Conservation (phyloP, 495 filamentous ascomycete species). For the Aspergillus sparsus region DNA sequence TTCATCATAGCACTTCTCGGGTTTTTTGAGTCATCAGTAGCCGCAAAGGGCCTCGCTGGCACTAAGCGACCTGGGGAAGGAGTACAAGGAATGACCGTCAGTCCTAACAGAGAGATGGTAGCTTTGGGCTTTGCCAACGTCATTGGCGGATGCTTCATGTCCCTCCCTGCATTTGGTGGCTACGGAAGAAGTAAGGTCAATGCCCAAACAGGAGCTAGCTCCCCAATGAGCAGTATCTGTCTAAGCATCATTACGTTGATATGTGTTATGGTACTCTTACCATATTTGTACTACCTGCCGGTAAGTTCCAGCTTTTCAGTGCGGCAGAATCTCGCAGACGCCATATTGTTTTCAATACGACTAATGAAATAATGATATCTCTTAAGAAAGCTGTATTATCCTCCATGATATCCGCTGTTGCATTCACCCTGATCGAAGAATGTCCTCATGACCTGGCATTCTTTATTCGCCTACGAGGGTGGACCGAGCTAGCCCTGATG, state of each 20-base stretch:
- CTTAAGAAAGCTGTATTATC: constrained; percentile 88
- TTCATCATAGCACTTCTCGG: constrained; percentile 93
- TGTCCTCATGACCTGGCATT: constrained; percentile 88
- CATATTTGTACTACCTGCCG: constrained; percentile 92
- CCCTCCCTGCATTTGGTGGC: constrained; percentile 90
- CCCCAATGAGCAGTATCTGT: constrained; percentile 87
- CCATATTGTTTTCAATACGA: not conserved
- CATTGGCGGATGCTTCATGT: constrained; percentile 86
- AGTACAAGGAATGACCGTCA: constrained; percentile 74
- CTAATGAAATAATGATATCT: constrained; percentile 10
- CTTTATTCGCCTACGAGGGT: constrained; percentile 83
- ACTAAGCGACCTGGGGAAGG: constrained; percentile 52
- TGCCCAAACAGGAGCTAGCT: constrained; percentile 83
- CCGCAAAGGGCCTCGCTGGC: constrained; percentile 81
- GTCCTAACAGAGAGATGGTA: constrained; percentile 91
- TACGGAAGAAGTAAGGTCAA: constrained; percentile 98
- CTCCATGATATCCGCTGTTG: constrained; percentile 93
- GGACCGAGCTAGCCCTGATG: constrained; percentile 84
- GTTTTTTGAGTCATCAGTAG: constrained; percentile 98
- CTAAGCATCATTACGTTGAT: constrained; percentile 79
- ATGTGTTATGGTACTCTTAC: constrained; percentile 77
- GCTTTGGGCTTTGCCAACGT: constrained; percentile 90
- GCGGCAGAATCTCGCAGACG: no score
- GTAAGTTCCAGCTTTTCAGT: constrained; percentile 50
- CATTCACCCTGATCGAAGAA: constrained; percentile 93